phyloP scores from a whole-genome alignment of 345 rosid species.

The Eucalyptus camaldulensis region DNA sequence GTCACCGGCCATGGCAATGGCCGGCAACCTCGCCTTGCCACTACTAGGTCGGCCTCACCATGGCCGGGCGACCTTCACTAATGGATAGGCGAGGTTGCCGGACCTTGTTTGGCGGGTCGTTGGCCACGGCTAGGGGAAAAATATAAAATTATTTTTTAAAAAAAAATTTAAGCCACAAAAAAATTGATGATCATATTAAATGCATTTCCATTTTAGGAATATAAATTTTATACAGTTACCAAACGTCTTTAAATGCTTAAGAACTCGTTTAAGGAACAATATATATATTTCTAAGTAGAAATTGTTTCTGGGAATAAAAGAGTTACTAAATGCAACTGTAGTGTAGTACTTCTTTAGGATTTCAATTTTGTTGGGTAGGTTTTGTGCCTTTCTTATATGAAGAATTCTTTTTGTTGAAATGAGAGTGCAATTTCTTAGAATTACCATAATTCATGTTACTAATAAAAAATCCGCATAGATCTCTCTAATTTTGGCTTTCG shows the following conservation, averaged over 20 bases:
- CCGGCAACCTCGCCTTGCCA: fast-evolving
- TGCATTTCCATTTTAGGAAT: fast-evolving
- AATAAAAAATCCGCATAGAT: neutral
- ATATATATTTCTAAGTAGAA: no score
- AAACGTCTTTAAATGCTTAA: fast-evolving
- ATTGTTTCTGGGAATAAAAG: fast-evolving
- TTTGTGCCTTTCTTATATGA: neutral
- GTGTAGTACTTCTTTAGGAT: neutral
- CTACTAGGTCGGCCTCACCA: fast-evolving
- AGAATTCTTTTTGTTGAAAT: neutral
- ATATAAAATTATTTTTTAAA: no score
- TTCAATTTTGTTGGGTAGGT: neutral
- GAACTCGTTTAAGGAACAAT: fast-evolving
- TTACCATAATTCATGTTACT: neutral
- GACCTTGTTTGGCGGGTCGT: no score
- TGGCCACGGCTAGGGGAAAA: fast-evolving
- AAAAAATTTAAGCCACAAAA: no score
- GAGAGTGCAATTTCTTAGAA: neutral
- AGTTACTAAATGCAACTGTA: fast-evolving
- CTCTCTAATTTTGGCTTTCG: neutral
- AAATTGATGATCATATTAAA: no score
- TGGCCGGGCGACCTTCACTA: fast-evolving
- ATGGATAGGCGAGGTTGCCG: no score
- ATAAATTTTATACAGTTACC: fast-evolving
- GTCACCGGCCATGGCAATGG: fast-evolving